These are phyloP conservation scores for Citrus australasica DNA, from an alignment of 345 rosid species.

Conservation along the genomic window DNA sequence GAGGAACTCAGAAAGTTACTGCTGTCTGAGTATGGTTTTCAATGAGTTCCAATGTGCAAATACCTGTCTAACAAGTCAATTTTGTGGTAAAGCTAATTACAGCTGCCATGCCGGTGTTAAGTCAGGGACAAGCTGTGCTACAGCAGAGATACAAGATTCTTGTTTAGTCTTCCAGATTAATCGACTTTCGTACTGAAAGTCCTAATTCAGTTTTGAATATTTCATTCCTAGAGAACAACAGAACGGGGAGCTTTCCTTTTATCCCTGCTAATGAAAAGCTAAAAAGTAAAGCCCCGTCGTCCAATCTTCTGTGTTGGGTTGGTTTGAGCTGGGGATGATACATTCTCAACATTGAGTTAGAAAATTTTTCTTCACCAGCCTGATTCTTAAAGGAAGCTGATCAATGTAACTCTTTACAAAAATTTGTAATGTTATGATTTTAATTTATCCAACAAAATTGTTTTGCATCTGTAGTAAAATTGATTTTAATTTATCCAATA, in stretches of 20 bases:
- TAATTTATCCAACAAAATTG: slow-evolving; percentile 5
- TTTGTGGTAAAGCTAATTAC: neutral
- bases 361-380: neutral
- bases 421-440: neutral
- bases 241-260: neutral
- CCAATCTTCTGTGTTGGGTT: neutral
- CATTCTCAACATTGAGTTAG: neutral
- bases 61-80: neutral
- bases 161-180: neutral
- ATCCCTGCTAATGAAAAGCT: neutral
- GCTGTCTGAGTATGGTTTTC: neutral
- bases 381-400: neutral
- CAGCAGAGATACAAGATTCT: neutral
- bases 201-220: neutral
- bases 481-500: neutral
- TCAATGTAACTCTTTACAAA: neutral
- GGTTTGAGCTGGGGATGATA: neutral
- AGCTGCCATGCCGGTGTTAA: neutral
- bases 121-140: neutral
- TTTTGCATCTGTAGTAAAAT: neutral
- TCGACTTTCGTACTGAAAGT: neutral
- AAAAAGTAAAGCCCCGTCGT: neutral
- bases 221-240: neutral
- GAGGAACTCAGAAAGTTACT: neutral
- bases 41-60: neutral